Evolutionary conservation across 2,329 filamentous ascomycete genomes (phyloP).

Genomic region (Fusarium oxysporum): DNA sequence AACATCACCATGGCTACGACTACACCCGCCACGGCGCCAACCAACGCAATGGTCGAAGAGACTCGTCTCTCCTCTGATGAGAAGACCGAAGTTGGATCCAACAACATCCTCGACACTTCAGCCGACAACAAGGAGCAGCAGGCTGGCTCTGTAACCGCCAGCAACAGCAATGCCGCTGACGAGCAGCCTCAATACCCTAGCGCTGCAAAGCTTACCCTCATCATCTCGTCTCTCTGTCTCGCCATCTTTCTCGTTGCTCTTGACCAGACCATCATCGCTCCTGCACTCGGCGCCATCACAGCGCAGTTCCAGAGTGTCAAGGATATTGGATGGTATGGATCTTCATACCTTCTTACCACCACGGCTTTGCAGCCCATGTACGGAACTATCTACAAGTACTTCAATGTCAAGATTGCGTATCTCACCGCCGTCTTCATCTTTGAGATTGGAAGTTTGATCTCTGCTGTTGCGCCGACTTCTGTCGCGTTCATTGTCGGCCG

Average conservation of each 20-base stretch:
- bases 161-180: not conserved
- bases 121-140: constrained; percentile 31
- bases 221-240: constrained; percentile 59
- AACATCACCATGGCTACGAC: constrained; percentile 27
- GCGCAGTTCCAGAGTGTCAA: constrained; percentile 56
- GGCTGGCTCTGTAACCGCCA: constrained; percentile 5
- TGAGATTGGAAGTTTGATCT: constrained; percentile 58
- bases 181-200: constrained; percentile 52
- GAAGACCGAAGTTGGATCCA: constrained; percentile 48
- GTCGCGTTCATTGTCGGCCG: constrained; percentile 64
- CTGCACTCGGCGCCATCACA: constrained; percentile 64
- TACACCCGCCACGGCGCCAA: constrained; percentile 27
- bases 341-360: constrained; percentile 61
- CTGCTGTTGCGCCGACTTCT: constrained; percentile 58
- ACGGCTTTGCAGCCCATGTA: constrained; percentile 63
- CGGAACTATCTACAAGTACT: constrained; percentile 62
- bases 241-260: constrained; percentile 63
- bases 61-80: constrained; percentile 47
- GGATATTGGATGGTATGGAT: constrained; percentile 66
- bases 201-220: constrained; percentile 54
- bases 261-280: constrained; percentile 65
- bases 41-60: constrained; percentile 34
- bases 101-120: constrained; percentile 34
- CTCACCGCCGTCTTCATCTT: constrained; percentile 58
- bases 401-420: constrained; percentile 61